Percentiles rank a stretch among this genome's conserved stretches.
Evolutionary conservation across 495 filamentous ascomycete genomes (phyloP).

Genomic region (Monascus purpureus): DNA sequence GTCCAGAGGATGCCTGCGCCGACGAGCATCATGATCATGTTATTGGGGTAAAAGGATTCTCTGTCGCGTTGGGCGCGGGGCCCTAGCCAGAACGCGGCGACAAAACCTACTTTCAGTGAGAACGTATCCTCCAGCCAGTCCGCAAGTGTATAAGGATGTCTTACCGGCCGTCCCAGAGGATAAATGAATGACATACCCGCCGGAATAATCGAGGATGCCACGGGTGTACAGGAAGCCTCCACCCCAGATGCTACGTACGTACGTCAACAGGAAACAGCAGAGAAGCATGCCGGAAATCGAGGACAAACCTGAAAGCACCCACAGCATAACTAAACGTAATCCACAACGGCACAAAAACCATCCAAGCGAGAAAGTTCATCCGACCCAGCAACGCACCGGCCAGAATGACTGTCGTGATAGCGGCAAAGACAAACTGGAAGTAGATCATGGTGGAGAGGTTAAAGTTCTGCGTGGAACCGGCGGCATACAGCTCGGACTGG

Average conservation of each 20-base stretch:
- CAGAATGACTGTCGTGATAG: constrained; percentile 40
- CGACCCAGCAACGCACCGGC: constrained; percentile 37
- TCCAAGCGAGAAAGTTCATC: constrained; percentile 43
- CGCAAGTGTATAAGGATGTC: too few species aligned
- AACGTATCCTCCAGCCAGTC: not conserved
- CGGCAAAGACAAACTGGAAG: constrained; percentile 47
- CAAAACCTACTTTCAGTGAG: constrained; percentile 21
- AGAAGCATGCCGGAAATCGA: too few species aligned
- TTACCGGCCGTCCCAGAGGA: constrained; percentile 36
- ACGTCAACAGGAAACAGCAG: too few species aligned
- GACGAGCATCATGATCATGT: constrained; percentile 33
- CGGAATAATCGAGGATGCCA: constrained; percentile 44
- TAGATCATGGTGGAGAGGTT: constrained; percentile 43
- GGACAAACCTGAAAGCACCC: constrained; percentile 11
- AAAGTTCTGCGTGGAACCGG: constrained; percentile 24
- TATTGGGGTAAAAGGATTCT: constrained; percentile 38
- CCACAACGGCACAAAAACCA: constrained; percentile 44
- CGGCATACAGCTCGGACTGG: constrained; percentile 31
- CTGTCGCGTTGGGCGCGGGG: constrained; percentile 35
- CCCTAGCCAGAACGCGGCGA: constrained; percentile 40
- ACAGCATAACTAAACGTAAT: constrained; percentile 27
- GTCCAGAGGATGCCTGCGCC: constrained; percentile 45
- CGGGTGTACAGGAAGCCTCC: constrained; percentile 38
- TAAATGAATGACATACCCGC: constrained; percentile 45
- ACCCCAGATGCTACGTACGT: constrained; percentile 38